phyloP scores from a whole-genome alignment of 2,329 filamentous ascomycete species.

The Xylaria sp. region DNA sequence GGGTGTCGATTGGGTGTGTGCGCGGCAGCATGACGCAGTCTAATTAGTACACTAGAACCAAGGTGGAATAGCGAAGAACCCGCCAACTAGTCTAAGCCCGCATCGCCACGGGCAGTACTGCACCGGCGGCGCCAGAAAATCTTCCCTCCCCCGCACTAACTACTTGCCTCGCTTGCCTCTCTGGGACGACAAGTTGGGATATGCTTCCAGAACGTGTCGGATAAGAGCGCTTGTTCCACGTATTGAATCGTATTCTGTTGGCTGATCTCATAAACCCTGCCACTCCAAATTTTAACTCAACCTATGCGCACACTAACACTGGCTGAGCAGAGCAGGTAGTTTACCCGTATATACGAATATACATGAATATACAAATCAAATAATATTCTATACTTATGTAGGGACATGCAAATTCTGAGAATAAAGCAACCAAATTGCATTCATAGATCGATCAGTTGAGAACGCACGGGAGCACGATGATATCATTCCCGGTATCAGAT shows the following conservation, averaged over 20 bases:
- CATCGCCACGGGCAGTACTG: conserved; percentile 28
- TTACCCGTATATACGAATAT: neutral
- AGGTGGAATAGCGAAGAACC: neutral
- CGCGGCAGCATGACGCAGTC: conserved; percentile 28
- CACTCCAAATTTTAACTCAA: neutral
- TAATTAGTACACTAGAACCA: neutral
- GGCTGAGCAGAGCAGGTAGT: conserved; percentile 29
- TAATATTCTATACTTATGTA: neutral
- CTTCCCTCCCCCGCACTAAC: conserved; percentile 19
- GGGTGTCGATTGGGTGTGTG: too few species aligned
- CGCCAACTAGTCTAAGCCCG: conserved; percentile 20
- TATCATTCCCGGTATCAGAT: conserved; percentile 9
- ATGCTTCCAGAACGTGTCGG: conserved; percentile 21
- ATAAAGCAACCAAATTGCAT: neutral
- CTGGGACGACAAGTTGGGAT: neutral
- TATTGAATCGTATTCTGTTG: conserved; percentile 19
- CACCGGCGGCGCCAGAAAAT: neutral
- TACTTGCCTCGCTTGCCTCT: conserved; percentile 5
- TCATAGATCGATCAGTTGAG: conserved; percentile 16
- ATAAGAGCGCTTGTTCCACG: neutral
- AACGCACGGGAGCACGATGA: neutral
- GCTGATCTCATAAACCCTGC: conserved; percentile 2
- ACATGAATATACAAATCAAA: neutral
- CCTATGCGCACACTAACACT: conserved; percentile 9
- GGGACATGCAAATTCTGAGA: too few species aligned